Evolutionary conservation across 1,284 basidiomycete genomes (phyloP), one percentile per base, ranked within the genome.

Genomic region (Psilocybe mexicana): DNA sequence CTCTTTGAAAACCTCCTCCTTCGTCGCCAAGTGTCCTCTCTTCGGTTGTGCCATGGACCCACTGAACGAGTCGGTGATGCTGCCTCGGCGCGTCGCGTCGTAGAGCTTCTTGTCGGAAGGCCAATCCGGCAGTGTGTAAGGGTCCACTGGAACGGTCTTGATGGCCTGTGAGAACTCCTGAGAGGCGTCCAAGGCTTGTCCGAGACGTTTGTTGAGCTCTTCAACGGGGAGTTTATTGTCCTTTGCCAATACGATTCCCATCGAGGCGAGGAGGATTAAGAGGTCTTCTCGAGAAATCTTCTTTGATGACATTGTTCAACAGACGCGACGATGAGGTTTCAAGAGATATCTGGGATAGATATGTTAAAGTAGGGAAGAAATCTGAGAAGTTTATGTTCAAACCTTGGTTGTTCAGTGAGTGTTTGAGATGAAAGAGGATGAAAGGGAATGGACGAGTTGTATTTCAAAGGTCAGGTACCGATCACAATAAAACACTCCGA

Each of bases 1-100:
- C 59, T 77, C 73, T 57, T 63, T 68, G 55, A 77, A 75, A 0
- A 72, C 71, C 42, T 74, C 68, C 38, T 67, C 64, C 55, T 67
- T 60, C 8, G 58, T 46, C 2, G 63, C 54, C 30, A 58, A 61
- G 24, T 18, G 28, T 0, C 58, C 61, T 45, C 61, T 56, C 59
- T 58, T 57, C n/a, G 51, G 48, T 36, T 52, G 50, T 24, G 52
- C n/a, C 55, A 59, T 58, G 12, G 47, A 38, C 35, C 60, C 56
- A 25, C 38, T 26, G 5, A 59, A 12, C 10, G 30, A 23, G 48
- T 66, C 62, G 5, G 49, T 47, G 5, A 62, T 26, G 40, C 54
- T 66, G 3, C 50, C 53, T 11, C 58, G 44, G 23, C 57, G 44
- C 18, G 58, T 57, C 6, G 61, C 59, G 14, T 61, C 40, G 11